Base-by-base conservation (phyloP, 208 protist genomes). In the Trypanosoma cruzi region DNA sequence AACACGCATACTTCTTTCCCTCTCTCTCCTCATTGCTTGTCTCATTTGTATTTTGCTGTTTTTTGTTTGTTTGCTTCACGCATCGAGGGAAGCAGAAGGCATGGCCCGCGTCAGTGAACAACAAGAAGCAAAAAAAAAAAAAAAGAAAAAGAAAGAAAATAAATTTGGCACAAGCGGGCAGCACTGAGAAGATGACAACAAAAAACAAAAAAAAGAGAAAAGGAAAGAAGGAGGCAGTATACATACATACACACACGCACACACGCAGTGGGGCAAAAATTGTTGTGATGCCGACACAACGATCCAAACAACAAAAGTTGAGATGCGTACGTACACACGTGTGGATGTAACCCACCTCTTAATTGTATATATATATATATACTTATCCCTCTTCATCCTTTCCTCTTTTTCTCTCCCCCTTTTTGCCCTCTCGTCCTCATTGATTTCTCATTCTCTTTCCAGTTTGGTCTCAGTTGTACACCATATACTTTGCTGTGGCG, bases 401-500 rank as follows among this genome's bases (percentile, higher is more conserved):
- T 2, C 34, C 20, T n/a, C n/a, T 67, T 57, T 64, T 40, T 58
- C 34, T 37, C 46, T 67, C 18, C 68, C 67, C 49, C 18, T 55
- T 34, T 52, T 20, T 3, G 13, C n/a, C 11, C 62, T 29, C 14
- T 20, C 1, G n/a, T 72, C 48, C 64, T 48, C 40, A 32, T 37
- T 22, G 4, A 5, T 32, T 40, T 40, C 55, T 48, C 37, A 13
- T 42, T 42, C n/a, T 48, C 64, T 26, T 59, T 70, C 31, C 16
- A 13, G 6, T 14, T 44, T 14, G 13, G 40, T 22, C 5, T 92
- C 89, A 99, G 73, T 99, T 99, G 92, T 99, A 99, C 0, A 99
- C 97, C 98, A 99, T 99, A 80, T 99, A 99, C 77, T 99, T 99
- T 1, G 98, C 98, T 2, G 99, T 99, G 31, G 99, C 98, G 46